These are phyloP conservation scores for Saussurea involucrata DNA, from an alignment of 129 eudicot genomes.

Conservation along the genomic window DNA sequence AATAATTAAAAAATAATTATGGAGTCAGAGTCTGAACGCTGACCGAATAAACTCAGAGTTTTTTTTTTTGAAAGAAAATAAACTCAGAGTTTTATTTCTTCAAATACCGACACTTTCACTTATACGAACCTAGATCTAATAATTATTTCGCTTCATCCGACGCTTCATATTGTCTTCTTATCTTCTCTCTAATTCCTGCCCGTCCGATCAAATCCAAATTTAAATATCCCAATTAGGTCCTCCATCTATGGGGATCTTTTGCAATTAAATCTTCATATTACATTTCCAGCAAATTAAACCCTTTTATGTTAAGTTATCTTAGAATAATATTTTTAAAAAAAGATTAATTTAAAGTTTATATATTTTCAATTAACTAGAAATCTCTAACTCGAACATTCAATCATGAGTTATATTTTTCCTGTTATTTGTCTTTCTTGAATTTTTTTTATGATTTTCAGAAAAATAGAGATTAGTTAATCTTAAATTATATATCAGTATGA, in stretches of 20 bases:
- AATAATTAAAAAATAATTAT: not conserved
- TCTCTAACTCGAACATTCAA: too few species aligned
- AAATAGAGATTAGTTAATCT: too few species aligned
- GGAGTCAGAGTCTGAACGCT: conserved; percentile 10
- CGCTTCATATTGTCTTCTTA: conserved; percentile 5
- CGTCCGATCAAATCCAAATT: conserved; percentile 18
- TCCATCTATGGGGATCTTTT: conserved; percentile 11
- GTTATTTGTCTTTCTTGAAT: too few species aligned
- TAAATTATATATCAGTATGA: too few species aligned
- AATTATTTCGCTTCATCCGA: conserved; percentile 23
- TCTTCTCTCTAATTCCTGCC: not conserved
- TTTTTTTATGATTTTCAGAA: too few species aligned
- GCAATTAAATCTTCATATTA: not conserved
- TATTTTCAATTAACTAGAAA: too few species aligned
- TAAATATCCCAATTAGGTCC: not conserved
- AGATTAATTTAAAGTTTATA: too few species aligned
- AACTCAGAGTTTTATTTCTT: not conserved
- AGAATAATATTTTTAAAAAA: too few species aligned
- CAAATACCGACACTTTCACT: conserved; percentile 27
- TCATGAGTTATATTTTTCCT: too few species aligned
- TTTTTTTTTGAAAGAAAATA: too few species aligned
- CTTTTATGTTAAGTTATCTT: not conserved
- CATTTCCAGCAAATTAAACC: not conserved
- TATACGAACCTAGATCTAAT: conserved; percentile 19
- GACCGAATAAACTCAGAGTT: conserved; percentile 14